Base-by-base conservation (phyloP, 78 protist genomes). In the Diacronema lutheri region DNA sequence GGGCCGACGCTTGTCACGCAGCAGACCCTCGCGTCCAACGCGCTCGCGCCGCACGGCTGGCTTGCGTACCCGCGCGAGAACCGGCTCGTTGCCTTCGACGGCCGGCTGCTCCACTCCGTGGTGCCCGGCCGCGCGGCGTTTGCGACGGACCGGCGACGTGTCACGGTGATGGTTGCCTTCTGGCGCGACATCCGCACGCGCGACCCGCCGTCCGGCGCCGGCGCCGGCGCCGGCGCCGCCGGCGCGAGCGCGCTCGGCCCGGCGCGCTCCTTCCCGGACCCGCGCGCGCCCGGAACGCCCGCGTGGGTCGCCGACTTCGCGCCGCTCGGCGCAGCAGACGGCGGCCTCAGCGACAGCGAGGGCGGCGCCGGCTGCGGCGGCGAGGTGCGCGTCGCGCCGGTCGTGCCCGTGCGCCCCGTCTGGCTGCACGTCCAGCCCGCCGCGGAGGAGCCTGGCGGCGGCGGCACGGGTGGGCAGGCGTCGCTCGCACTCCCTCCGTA, bases 1-100 rank as follows among this genome's bases (percentile, higher is more conserved):
- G 77, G 77, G 7, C 77, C 77, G 20, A 69, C 77, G 58, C 41
- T 69, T 35, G 44, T 69, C 77, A 69, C 77, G 25, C 46, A 26
- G 35, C 77, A 69, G 77, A 7, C 50, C 16, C 77, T 4, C 23
- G 33, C 1, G 25, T 11, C 26, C 12, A 11, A 1, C 29, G n/a
- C 46, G 20, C 77, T 69, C 41, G 38, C 77, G n/a, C 9, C 1
- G 35, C n/a, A 7, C 44, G 77, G 77, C 35, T 35, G 58, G 41
- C 19, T 35, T 21, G 77, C 23, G 19, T 13, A 31, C 46, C 77
- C 77, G 38, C 41, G 23, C 58, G 77, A 21, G 25, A 69, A 69
- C 44, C 41, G 77, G n/a, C 23, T 13, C 25, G 38, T 69, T 9
- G 46, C 23, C 25, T 69, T 69, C 77, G 44, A 69, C 29, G 77